Evolutionary conservation across 768 basidiomycete species (phyloP).

Genomic region (Chalciporus pseudorubinellus): DNA sequence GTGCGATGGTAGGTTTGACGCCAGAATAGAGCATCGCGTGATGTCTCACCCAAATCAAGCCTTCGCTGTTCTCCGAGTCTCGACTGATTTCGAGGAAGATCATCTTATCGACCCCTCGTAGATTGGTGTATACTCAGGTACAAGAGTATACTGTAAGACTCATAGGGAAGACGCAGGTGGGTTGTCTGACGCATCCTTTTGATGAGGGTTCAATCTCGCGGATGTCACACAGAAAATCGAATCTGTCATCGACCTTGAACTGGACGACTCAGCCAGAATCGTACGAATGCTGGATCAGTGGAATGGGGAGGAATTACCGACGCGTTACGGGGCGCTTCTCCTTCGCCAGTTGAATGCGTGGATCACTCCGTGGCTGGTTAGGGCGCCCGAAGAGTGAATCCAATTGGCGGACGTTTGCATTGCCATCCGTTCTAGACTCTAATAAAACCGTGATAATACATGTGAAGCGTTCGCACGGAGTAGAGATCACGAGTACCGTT

Average conservation of each 20-base stretch:
- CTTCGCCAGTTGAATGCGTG: conserved; percentile 52
- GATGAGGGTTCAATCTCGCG: neutral
- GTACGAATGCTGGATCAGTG: conserved; percentile 57
- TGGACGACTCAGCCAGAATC: conserved; percentile 66
- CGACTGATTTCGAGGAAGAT: conserved; percentile 50
- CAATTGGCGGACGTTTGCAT: neutral
- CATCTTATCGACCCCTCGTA: conserved; percentile 61
- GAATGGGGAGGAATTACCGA: conserved; percentile 53
- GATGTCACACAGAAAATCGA: conserved; percentile 45
- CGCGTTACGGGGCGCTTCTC: conserved; percentile 44
- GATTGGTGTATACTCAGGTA: conserved; percentile 55
- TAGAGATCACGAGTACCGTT: neutral
- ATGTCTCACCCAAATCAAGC: conserved; percentile 33
- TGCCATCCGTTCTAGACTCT: neutral
- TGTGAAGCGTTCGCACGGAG: neutral
- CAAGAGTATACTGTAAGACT: conserved; percentile 61
- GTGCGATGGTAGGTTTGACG: conserved; percentile 42
- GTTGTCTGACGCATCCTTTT: neutral
- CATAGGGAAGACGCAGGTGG: conserved; percentile 50
- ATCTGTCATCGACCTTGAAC: conserved; percentile 60
- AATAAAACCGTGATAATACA: neutral
- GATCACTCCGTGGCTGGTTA: conserved; percentile 51
- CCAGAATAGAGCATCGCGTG: neutral
- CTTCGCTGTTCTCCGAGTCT: conserved; percentile 52
- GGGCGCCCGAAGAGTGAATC: conserved; percentile 39